Evolutionary conservation across 208 protist genomes (phyloP), one percentile per base, ranked within the genome.

Genomic region (Leishmania tarentolae): DNA sequence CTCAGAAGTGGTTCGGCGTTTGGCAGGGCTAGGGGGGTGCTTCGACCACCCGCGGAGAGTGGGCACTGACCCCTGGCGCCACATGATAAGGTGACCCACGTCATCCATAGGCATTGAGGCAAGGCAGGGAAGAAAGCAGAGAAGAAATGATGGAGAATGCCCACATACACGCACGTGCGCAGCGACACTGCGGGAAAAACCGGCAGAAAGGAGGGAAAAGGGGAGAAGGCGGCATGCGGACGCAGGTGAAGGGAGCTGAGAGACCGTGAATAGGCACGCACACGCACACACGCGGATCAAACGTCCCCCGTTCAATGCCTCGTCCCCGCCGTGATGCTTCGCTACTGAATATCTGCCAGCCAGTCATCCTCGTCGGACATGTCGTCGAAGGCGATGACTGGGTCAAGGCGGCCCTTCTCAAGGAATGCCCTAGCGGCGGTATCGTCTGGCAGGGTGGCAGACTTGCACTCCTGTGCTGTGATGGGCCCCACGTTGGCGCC

Each of bases 381-480:
- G 8, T 82, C 53, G 5, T 79, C 79, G 28, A 76, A 28, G 40
- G 35, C 46, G 47, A 71, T 52, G 57, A 42, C 47, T 9, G 31
- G 19, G 28, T 15, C 37, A 19, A 81, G 70, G 75, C 81, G 86
- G 74, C 87, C 78, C 57, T 77, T 74, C 46, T 42, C 56, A 35
- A 94, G 59, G 70, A 91, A 91, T 9, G 78, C 76, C 31, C 65
- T 63, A 7, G 88, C 88, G 24, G 82, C 88, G 31, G 74, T 63
- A 13, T 81, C 83, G 53, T 91, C 78, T 6, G 63, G 75, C 15
- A 91, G 35, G 28, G 61, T 37, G 42, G 88, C 87, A 59, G 47
- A 83, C 53, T 61, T 40, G 74, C 88, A 92, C 81, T 94, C 91
- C 46, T 37, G 24, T 44, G 59, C 75, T 1, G 91, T 92, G 84